These are phyloP conservation scores for Dentipellis fragilis DNA, from an alignment of 768 basidiomycete genomes.

Conservation along the genomic window DNA sequence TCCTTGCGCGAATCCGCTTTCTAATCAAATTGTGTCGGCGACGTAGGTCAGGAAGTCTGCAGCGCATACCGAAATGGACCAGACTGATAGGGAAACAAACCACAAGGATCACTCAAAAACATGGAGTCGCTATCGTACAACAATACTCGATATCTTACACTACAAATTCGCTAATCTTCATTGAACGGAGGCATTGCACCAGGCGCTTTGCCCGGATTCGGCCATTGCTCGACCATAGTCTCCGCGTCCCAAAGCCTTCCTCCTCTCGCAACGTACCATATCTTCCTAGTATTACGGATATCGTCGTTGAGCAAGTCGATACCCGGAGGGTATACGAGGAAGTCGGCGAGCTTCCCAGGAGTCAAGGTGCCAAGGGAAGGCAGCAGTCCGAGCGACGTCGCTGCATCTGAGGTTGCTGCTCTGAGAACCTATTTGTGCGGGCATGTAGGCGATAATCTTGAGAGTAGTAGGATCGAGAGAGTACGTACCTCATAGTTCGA, in stretches of 20 bases:
- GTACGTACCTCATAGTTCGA: conserved; percentile 55
- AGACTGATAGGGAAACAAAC: no score
- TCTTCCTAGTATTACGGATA: conserved; percentile 38
- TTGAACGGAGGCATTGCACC: conserved; percentile 16
- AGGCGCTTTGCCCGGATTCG: conserved; percentile 47
- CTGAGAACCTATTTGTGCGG: conserved; percentile 23
- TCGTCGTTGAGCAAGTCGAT: conserved; percentile 47
- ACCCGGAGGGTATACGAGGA: conserved; percentile 53
- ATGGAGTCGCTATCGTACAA: not conserved
- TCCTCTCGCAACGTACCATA: conserved; percentile 50
- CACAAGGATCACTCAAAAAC: not conserved
- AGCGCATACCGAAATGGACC: no score
- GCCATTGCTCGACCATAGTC: conserved; percentile 65
- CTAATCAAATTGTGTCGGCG: no score
- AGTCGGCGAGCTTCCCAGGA: conserved; percentile 61
- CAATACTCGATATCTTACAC: not conserved
- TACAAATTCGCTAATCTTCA: not conserved
- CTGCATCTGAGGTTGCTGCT: conserved; percentile 59
- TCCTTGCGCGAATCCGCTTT: no score
- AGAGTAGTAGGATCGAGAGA: not conserved
- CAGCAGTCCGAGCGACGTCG: conserved; percentile 53
- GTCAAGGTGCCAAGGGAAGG: conserved; percentile 53
- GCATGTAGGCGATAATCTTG: not conserved
- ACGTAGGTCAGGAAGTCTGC: no score
- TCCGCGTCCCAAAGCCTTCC: conserved; percentile 64